These are phyloP conservation scores for Benincasa hispida DNA, from an alignment of 306 rosid genomes.

Conservation along the genomic window DNA sequence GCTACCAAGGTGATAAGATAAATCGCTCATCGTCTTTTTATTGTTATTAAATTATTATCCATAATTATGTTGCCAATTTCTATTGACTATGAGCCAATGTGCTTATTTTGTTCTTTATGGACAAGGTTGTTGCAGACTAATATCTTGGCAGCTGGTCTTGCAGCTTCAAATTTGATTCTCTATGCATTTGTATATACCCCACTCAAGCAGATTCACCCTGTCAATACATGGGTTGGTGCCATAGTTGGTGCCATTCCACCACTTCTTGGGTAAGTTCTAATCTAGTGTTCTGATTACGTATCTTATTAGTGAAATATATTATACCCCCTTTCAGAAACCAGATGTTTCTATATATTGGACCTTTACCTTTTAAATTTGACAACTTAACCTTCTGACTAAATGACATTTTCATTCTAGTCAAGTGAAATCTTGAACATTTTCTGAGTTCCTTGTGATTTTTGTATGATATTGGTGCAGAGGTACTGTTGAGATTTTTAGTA, in stretches of 20 bases:
- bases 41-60: conserved; percentile 1
- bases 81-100: conserved; percentile 13
- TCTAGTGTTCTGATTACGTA: not conserved
- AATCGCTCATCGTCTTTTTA: conserved; percentile 10
- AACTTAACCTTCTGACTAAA: not conserved
- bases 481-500: not conserved
- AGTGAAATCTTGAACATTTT: not conserved
- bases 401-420: not conserved
- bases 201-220: conserved; percentile 87
- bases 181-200: conserved; percentile 91
- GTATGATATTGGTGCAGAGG: not conserved
- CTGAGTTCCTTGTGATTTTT: not conserved
- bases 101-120: conserved; percentile 41
- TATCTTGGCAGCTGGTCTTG: conserved; percentile 95
- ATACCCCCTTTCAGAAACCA: not conserved
- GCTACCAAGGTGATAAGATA: conserved; percentile 59
- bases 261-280: conserved; percentile 66
- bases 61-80: not conserved
- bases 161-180: conserved; percentile 71
- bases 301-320: not conserved
- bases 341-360: not conserved
- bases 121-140: conserved; percentile 94
- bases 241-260: conserved; percentile 97
- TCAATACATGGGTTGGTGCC: conserved; percentile 98
- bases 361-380: not conserved